Percentiles rank a stretch among this genome's conserved stretches.
These are phyloP conservation scores for Suillus lakei DNA, from an alignment of 768 basidiomycete genomes.

Conservation along the genomic window DNA sequence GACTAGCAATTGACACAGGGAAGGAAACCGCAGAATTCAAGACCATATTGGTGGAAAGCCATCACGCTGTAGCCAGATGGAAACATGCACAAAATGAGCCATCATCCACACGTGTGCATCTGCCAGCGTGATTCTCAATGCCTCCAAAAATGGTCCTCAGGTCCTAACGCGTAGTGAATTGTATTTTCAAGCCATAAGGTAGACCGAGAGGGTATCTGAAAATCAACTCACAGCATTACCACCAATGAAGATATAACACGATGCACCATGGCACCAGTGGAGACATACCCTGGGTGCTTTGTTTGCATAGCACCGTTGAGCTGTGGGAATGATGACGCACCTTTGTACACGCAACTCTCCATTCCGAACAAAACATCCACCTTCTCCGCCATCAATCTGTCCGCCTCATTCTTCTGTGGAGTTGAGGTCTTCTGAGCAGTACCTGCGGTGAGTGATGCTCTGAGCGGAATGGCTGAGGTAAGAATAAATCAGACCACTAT, in stretches of 20 bases:
- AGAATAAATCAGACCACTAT: not conserved
- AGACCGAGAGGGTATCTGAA: not conserved
- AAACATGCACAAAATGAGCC: not conserved
- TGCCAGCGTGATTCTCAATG: too few species aligned
- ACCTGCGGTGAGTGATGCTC: not conserved
- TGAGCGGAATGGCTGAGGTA: not conserved
- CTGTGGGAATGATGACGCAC: not conserved
- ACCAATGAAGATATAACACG: not conserved
- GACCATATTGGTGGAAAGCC: not conserved
- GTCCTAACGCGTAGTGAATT: not conserved
- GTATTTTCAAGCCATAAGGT: too few species aligned
- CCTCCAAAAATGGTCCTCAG: not conserved
- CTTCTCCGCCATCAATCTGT: not conserved
- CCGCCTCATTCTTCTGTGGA: not conserved
- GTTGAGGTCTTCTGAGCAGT: not conserved
- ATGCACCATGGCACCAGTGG: not conserved
- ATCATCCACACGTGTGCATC: not conserved
- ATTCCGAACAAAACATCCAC: not conserved
- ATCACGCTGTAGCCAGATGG: not conserved
- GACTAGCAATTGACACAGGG: not conserved
- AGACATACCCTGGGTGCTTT: not conserved
- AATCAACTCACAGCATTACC: not conserved
- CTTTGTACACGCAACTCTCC: not conserved
- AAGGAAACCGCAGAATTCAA: not conserved
- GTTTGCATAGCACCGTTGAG: not conserved